Conservation (phyloP, 768 basidiomycete genomes). For the Tylopilus intermedius region DNA sequence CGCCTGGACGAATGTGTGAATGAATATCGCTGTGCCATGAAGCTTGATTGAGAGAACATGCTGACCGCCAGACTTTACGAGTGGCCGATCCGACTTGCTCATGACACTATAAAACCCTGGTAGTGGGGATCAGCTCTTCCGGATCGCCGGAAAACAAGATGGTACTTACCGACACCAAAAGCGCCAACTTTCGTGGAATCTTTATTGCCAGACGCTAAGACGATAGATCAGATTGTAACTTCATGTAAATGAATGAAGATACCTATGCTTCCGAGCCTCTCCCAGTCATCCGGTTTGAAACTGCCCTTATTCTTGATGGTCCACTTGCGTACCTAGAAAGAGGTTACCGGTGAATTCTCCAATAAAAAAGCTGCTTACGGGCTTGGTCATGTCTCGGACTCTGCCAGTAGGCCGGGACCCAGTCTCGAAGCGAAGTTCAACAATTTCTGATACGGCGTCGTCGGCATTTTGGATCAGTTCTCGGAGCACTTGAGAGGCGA, state of each 20-base stretch:
- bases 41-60: background rate
- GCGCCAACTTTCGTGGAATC: conserved; percentile 14
- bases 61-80: conserved; percentile 11
- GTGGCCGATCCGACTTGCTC: conserved; percentile 14
- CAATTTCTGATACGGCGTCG: conserved; percentile 36
- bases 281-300: background rate
- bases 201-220: conserved; percentile 10
- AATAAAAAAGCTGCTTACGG: background rate
- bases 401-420: background rate
- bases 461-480: conserved; percentile 28
- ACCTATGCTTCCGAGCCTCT: conserved; percentile 10
- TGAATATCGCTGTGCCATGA: background rate
- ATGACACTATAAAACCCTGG: conserved; percentile 18
- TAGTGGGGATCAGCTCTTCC: background rate
- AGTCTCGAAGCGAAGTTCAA: conserved; percentile 37
- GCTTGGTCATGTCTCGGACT: background rate
- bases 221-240: background rate
- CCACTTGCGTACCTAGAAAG: conserved; percentile 9
- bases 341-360: background rate
- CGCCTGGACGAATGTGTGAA: conserved; percentile 2
- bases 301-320: conserved; percentile 11
- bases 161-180: conserved; percentile 13
- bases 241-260: background rate
- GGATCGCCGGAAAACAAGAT: background rate
- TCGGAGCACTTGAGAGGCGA: conserved; percentile 34